Conservation (phyloP, 2,329 filamentous ascomycete genomes). For the Diaporthe capsici region DNA sequence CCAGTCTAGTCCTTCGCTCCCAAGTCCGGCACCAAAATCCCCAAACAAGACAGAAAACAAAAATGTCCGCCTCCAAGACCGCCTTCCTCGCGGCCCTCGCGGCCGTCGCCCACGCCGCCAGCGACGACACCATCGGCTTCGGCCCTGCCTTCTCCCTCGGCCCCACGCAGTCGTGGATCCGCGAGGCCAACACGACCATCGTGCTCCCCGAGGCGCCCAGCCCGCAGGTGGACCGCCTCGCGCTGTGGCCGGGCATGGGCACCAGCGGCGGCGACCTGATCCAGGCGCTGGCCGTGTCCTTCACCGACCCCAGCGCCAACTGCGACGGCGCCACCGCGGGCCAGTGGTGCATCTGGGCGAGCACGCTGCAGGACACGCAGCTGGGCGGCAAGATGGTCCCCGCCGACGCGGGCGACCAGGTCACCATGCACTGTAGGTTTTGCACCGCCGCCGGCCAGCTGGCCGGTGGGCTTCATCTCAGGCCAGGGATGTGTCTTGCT, state of each 20-base stretch:
- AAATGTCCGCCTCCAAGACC: conserved; percentile 2
- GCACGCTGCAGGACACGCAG: conserved; percentile 23
- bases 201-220: conserved; percentile 25
- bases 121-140: conserved; percentile 11
- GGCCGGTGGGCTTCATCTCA: background rate
- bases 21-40: background rate
- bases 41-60: background rate
- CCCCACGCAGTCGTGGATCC: conserved; percentile 22
- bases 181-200: conserved; percentile 24
- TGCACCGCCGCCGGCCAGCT: background rate
- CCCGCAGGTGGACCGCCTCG: background rate
- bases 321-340: conserved; percentile 11
- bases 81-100: background rate
- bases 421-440: conserved; percentile 29
- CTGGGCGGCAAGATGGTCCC: conserved; percentile 14
- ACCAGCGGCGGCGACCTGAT: conserved; percentile 31
- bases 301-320: conserved; percentile 7
- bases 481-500: background rate
- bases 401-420: conserved; percentile 11
- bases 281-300: conserved; percentile 22
- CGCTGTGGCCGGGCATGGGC: conserved; percentile 24
- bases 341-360: conserved; percentile 28
- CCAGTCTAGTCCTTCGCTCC: background rate
- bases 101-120: background rate
- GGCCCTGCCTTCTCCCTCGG: conserved; percentile 26